phyloP scores from a whole-genome alignment of 139 green algal genomes.

The Pleodorina starrii region DNA sequence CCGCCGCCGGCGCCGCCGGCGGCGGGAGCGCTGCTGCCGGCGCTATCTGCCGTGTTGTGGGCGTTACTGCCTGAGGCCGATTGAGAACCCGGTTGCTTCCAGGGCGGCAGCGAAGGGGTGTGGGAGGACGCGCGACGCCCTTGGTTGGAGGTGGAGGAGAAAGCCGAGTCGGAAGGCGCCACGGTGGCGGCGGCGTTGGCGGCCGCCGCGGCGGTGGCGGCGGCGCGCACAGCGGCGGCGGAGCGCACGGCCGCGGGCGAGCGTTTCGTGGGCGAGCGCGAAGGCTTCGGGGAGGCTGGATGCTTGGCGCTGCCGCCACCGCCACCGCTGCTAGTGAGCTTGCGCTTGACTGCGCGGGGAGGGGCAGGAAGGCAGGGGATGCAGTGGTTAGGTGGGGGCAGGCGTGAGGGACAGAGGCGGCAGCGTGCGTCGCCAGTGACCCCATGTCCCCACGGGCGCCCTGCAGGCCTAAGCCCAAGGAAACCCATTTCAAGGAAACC shows the following conservation, averaged over 20 bases:
- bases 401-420: too few species aligned
- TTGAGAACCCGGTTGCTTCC: not conserved
- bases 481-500: too few species aligned
- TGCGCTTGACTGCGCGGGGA: slow-evolving; percentile 28
- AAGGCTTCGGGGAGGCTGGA: not conserved
- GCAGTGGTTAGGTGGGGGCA: not conserved
- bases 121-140: not conserved
- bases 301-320: not conserved
- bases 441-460: too few species aligned
- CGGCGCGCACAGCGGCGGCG: not conserved
- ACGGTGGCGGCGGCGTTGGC: not conserved
- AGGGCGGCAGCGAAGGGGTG: not conserved
- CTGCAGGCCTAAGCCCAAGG: too few species aligned
- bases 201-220: not conserved
- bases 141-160: too few species aligned
- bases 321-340: not conserved
- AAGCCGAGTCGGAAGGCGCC: too few species aligned
- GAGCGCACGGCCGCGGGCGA: not conserved
- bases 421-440: too few species aligned
- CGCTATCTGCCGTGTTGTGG: not conserved
- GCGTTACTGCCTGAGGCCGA: not conserved
- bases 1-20: not conserved
- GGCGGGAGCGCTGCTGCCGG: not conserved
- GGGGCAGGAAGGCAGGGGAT: not conserved
- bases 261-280: not conserved